Evolutionary conservation across 176 grass and related monocot genomes (phyloP), one percentile per base, ranked within the genome.

Genomic region (Saccharum spontaneum): DNA sequence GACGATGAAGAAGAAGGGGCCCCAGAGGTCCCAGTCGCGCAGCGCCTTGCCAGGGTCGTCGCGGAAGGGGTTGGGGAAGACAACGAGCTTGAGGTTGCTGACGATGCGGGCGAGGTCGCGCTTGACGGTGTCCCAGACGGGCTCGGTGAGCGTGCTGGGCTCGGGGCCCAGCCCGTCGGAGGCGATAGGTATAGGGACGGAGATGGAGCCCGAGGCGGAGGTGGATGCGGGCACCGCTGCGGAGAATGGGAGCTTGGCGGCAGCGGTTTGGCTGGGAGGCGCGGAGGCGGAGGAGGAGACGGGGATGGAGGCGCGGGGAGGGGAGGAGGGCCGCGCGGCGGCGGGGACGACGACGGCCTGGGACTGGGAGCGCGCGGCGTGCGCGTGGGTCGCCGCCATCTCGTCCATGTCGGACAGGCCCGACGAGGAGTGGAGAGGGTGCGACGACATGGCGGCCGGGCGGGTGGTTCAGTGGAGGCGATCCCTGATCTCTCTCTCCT

Each of bases 1-100:
- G 15, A 98, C 86, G 75, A 95, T 98, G 93, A 98, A 98, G 93
- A 98, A 98, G 89, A 95, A 95, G 3, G 96, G 96, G 0, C 96
- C 96, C 96, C 93, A 98, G 13, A 98, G 91, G 85, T 98, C 96
- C 96, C 96, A 98, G 50, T 94, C 96, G 37, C 91, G 85, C 14
- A 98, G 96, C 45, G 89, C 93, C 91, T 93, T 98, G 39, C 93
- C 96, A 0, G 93, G 90, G 86, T 98, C 93, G 78, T 98, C 96
- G 54, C 93, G 90, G 80, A 77, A 95, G 7, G 96, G 96, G 85
- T 98, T 95, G 50, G 96, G 96, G 87, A 98, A 98, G 78, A 98
- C 91, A 1, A 95, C 93, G 74, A 98, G 89, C 86, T 95, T 94
- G 76, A 98, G 89, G 81, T 98, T 98, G 76, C 86, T 95, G 61